Evolutionary conservation across 495 filamentous ascomycete genomes (phyloP), one percentile per base, ranked within the genome.

Genomic region (Daldinia caldariorum): DNA sequence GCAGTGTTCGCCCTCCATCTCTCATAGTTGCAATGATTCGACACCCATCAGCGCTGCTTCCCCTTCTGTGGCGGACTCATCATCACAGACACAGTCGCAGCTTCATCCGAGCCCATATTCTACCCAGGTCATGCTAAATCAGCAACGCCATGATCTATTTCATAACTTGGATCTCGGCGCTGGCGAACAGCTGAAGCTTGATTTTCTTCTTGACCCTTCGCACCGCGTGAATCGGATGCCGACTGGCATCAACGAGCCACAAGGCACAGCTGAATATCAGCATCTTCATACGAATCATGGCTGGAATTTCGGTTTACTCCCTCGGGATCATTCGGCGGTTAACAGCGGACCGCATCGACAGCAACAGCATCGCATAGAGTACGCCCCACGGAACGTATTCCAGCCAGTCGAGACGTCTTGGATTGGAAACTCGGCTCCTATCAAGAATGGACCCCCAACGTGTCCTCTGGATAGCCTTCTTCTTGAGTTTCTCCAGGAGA

Each of bases 381-480:
- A 72, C 26, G 50, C 73, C 7, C 29, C 65, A 37, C 60, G 64
- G 50, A 37, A 49, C 9, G 32, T 50, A 16, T 31, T 54, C 1
- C 56, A 60, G 6, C 3, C 32, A 47, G 29, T 18, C 16, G 58
- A 63, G 20, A 18, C 43, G 2, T 43, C 63, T 13, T 72, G 66
- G 63, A 18, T 66, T 29, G 58, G 63, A 13, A 49, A 14, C 37
- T 65, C 83, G 32, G 82, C 81, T 10, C 85, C 89, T 9, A 81
- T 91, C 37, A 82, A 82, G 38, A 90, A 91, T 67, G 80, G 83
- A 14, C 72, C 82, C 7, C 84, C 92, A 2, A 91, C 89, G 6
- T 94, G 90, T 75, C 85, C 91, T 0, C 82, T 95, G 7, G 93
- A 95, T 74, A 82, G 76, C 61, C 83, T 97, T 31, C 81, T 97